Percentiles rank a stretch among this genome's conserved stretches.
Evolutionary conservation across 176 grass and related monocot species (phyloP).

Genomic region (Oryza glumipatula): DNA sequence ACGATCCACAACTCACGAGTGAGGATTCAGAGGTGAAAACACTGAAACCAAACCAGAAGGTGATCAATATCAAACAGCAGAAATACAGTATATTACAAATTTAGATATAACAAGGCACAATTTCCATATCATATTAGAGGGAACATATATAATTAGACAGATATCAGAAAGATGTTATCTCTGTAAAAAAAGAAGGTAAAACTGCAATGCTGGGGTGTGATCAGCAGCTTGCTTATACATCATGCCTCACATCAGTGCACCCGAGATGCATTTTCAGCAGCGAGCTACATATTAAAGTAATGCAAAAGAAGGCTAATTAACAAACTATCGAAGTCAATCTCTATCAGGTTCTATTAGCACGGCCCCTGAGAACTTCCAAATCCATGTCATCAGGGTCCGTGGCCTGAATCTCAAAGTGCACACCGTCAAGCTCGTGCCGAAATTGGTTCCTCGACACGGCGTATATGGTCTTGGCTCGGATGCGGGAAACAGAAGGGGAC

Average conservation of each 20-base stretch:
- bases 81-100: conserved; percentile 4
- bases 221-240: conserved; percentile 34
- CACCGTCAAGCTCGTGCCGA: conserved; percentile 66
- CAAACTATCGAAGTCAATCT: conserved; percentile 3
- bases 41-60: conserved; percentile 23
- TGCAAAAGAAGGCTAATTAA: not conserved
- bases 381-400: conserved; percentile 72
- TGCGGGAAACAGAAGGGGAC: conserved; percentile 67
- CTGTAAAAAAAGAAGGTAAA: not conserved
- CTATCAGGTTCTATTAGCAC: conserved; percentile 54
- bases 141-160: conserved; percentile 32
- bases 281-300: conserved; percentile 25
- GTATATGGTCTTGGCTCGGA: conserved; percentile 72
- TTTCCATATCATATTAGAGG: conserved; percentile 43
- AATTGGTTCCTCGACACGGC: conserved; percentile 64
- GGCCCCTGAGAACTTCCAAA: conserved; percentile 59
- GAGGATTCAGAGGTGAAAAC: not conserved
- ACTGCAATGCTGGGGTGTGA: conserved; percentile 27
- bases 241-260: conserved; percentile 46
- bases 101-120: not conserved
- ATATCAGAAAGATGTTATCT: conserved; percentile 18
- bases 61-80: not conserved
- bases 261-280: conserved; percentile 14
- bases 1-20: not conserved
- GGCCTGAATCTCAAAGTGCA: conserved; percentile 83